phyloP scores from a whole-genome alignment of 2,329 filamentous ascomycete species.

The Pezicula neosporulosa region DNA sequence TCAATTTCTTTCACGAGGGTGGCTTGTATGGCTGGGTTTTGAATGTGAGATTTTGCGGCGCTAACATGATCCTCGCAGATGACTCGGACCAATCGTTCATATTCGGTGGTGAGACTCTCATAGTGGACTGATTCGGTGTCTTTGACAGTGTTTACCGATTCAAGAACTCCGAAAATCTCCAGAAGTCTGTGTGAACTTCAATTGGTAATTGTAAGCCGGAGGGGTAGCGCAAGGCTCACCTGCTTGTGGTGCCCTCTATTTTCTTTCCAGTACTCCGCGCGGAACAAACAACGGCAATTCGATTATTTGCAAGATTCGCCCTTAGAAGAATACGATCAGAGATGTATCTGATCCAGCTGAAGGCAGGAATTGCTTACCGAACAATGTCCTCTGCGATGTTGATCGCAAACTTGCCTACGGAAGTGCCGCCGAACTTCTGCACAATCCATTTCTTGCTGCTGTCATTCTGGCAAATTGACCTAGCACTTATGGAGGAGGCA shows the following conservation, averaged over 20 bases:
- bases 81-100: conserved; percentile 71
- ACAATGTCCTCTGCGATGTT: conserved; percentile 73
- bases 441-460: conserved; percentile 65
- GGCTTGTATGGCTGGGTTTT: conserved; percentile 51
- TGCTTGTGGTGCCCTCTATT: conserved; percentile 89
- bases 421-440: conserved; percentile 94
- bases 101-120: conserved; percentile 53
- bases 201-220: background rate
- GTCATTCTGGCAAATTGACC: conserved; percentile 25
- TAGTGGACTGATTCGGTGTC: conserved; percentile 50
- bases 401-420: conserved; percentile 87
- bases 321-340: conserved; percentile 31
- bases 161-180: conserved; percentile 56
- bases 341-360: conserved; percentile 8
- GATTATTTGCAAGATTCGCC: conserved; percentile 60
- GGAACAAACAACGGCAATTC: conserved; percentile 91
- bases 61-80: conserved; percentile 80
- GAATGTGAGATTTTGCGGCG: conserved; percentile 63
- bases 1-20: conserved; percentile 65
- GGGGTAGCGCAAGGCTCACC: conserved; percentile 53
- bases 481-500: conserved; percentile 4
- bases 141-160: conserved; percentile 48
- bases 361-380: conserved; percentile 36
- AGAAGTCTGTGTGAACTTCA: conserved; percentile 35
- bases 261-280: conserved; percentile 94